Evolutionary conservation across 441 rosid genomes (phyloP), one percentile per base, ranked within the genome.

Genomic region (Dalechampia spathulata): DNA sequence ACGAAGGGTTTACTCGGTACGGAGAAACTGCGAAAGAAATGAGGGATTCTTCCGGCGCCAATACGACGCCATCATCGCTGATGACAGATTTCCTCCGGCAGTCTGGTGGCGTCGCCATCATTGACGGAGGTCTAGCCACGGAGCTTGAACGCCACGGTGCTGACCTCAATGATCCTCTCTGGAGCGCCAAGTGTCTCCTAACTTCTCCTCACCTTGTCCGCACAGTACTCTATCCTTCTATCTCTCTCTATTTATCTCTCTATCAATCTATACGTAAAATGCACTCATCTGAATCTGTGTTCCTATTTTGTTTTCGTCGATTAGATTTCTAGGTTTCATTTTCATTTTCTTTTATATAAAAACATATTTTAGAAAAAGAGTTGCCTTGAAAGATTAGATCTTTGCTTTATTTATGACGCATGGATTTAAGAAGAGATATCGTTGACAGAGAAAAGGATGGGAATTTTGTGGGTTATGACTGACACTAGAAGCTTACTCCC

Each of bases 181-280:
- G 96, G 96, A 87, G 97, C 66, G 96, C 97, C 79, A 83, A 83
- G 70, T 86, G 96, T 62, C 95, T 90, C 34, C 72, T 87, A 68
- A 78, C 79, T 10, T 85, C 89, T 53, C 86, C 96, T 61, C 83
- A 83, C 62, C 96, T 85, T 73, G 65, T 90, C 61, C 87, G 79
- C 70, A 28, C 65, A 73, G 97, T 83, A 72, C 40, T 47, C 16
- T 22, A 14, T 16, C 25, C 38, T 16, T 21, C n/a, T n/a, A n/a
- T n/a, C n/a, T n/a, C n/a, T n/a, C n/a, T n/a, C n/a, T n/a, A n/a
- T n/a, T n/a, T n/a, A n/a, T n/a, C n/a, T n/a, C n/a, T n/a, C n/a
- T n/a, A n/a, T n/a, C n/a, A n/a, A n/a, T n/a, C n/a, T n/a, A n/a
- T n/a, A n/a, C n/a, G n/a, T n/a, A n/a, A n/a, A n/a, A n/a, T n/a